Evolutionary conservation across 768 basidiomycete species (phyloP).

Genomic region (Collybia nuda): DNA sequence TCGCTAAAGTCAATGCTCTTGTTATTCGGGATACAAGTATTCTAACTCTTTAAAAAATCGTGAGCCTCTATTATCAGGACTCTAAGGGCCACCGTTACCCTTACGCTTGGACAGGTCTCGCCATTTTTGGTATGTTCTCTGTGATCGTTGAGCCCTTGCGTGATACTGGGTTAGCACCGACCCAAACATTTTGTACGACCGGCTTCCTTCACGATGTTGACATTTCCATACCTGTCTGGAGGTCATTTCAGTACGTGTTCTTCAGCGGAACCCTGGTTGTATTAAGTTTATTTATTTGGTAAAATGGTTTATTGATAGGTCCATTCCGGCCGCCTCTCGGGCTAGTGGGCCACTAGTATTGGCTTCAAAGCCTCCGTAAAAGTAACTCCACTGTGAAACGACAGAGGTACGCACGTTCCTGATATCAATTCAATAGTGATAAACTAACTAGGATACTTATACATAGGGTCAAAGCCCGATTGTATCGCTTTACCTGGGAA

Average conservation of each 20-base stretch:
- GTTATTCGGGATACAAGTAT: background rate
- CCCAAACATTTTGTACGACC: conserved; percentile 2
- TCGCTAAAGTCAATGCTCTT: background rate
- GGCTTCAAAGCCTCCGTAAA: background rate
- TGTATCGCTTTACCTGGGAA: background rate
- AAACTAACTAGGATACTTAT: background rate
- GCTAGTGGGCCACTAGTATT: no score
- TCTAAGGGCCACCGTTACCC: background rate
- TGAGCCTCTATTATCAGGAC: background rate
- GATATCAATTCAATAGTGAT: background rate
- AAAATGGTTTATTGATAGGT: conserved; percentile 1
- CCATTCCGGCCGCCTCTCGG: background rate
- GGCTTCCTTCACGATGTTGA: conserved; percentile 5
- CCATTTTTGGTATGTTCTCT: background rate
- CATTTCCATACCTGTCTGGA: conserved; percentile 6
- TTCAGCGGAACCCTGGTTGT: no score
- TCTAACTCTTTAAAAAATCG: background rate
- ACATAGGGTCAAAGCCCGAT: background rate
- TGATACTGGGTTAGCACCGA: conserved; percentile 4
- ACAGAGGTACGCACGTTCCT: background rate
- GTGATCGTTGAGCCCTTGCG: conserved; percentile 6
- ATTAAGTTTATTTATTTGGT: no score
- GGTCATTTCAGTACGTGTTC: conserved; percentile 1
- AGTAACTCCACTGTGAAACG: conserved; percentile 5
- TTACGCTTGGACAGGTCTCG: background rate